Evolutionary conservation across 2,329 filamentous ascomycete genomes (phyloP), one percentile per base, ranked within the genome.

Genomic region (Nemania serpens): DNA sequence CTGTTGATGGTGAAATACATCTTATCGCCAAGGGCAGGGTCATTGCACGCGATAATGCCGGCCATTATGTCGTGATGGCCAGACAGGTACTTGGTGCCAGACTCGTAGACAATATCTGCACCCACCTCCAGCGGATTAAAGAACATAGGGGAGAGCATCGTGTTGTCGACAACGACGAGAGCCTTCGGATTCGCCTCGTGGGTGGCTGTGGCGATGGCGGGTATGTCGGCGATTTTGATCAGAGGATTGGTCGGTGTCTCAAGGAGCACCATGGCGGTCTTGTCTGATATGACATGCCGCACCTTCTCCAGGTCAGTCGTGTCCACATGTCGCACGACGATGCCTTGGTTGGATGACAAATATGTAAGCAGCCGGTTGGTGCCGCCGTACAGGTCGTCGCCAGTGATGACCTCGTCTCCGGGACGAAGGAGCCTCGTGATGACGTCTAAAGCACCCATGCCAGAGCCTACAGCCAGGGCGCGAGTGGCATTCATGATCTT

Each of bases 1-100:
- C 93, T 88, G 75, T 99, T 99, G 82, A 99, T 97, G 59, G 92
- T 94, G 78, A 97, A 98, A 80, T 90, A 99, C 68, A 99, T 87
- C 73, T 90, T 91, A 71, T 99, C 93, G 48, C 90, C 93, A 29
- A 99, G 80, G 2, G 86, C 80, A 4, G 86, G 76, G 72, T 96
- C 89, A 75, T 98, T 98, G 75, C 93, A 87, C 20, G 93, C 95
- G 67, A 99, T 90, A 33, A 99, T 93, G 65, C 96, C 95, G 10
- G 95, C 95, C 95, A 99, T 99, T 73, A 99, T 90, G 74, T 99
- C 96, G 81, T 99, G 95, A 76, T 99, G 95, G 34, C 95, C 95
- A 1, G 93, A 98, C 5, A 99, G 84, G 73, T 99, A 99, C 77
- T 99, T 99, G 22, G 95, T 99, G 58, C 95, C 95, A 25, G 91